phyloP scores from a whole-genome alignment of 805 yeast genomes.

The Saturnispora ahearnii region DNA sequence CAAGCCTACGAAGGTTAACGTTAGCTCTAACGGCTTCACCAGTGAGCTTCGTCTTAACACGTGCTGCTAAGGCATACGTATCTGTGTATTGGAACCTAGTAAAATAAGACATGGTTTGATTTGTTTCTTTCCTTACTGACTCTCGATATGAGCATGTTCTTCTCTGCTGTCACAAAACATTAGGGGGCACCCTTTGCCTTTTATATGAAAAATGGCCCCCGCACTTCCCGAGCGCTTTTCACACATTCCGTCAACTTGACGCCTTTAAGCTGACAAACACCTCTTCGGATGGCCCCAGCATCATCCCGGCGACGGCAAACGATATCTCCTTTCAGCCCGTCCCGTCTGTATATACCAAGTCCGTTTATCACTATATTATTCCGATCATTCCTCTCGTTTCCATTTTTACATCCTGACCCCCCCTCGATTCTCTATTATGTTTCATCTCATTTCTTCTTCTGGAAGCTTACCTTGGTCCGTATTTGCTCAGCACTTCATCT shows the following conservation, averaged over 20 bases:
- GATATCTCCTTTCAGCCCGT: neutral
- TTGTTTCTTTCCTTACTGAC: neutral
- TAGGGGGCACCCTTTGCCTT: neutral
- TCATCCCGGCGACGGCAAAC: neutral
- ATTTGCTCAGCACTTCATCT: neutral
- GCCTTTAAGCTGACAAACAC: neutral
- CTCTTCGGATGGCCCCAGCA: neutral
- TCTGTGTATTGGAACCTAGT: slow-evolving; percentile 28
- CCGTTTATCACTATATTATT: neutral
- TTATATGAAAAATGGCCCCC: neutral
- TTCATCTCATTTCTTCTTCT: neutral
- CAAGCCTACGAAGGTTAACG: slow-evolving; percentile 48
- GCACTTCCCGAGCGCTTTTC: slow-evolving; percentile 1
- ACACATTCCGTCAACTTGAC: neutral
- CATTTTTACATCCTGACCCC: neutral
- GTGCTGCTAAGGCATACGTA: slow-evolving; percentile 53
- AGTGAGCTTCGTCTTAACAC: slow-evolving; percentile 55
- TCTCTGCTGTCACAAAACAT: no score
- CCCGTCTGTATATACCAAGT: neutral
- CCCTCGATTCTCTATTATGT: neutral
- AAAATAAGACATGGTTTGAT: slow-evolving; percentile 4
- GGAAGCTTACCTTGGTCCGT: neutral
- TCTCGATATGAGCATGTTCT: neutral
- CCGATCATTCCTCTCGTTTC: neutral
- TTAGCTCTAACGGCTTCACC: slow-evolving; percentile 51